A percentile compares a stretch with the other conserved stretches of the same genome.
phyloP scores from a whole-genome alignment of 441 rosid genomes.

The Melastoma candidum region DNA sequence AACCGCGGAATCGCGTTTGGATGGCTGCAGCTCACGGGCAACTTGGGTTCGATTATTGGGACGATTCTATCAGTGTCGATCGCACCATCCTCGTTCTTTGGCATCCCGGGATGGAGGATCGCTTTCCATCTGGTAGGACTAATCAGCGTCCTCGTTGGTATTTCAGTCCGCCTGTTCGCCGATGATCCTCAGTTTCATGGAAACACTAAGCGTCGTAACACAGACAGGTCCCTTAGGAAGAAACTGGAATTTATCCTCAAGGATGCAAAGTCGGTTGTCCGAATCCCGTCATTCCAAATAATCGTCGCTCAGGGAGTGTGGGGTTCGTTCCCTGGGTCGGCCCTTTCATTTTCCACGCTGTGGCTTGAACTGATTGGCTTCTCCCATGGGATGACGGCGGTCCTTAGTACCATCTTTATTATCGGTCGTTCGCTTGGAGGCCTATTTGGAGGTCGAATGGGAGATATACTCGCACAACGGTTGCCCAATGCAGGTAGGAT shows the following conservation, averaged over 20 bases:
- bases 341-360: constrained; percentile 74
- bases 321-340: constrained; percentile 82
- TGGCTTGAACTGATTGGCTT: constrained; percentile 81
- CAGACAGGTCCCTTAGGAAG: too few species aligned
- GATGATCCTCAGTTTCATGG: constrained; percentile 56
- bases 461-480: constrained; percentile 47
- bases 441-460: constrained; percentile 76
- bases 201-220: constrained; percentile 2
- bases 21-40: constrained; percentile 69
- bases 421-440: constrained; percentile 63
- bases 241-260: too few species aligned
- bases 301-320: constrained; percentile 79
- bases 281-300: constrained; percentile 64
- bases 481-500: constrained; percentile 72
- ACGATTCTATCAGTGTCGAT: constrained; percentile 54
- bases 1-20: constrained; percentile 81
- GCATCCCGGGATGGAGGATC: constrained; percentile 79
- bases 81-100: constrained; percentile 57
- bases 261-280: constrained; percentile 24
- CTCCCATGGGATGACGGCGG: constrained; percentile 59
- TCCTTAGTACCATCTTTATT: constrained; percentile 49
- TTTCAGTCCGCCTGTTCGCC: constrained; percentile 52
- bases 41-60: constrained; percentile 62
- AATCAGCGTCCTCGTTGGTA: constrained; percentile 58
- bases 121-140: constrained; percentile 70